phyloP scores from a whole-genome alignment of 768 basidiomycete species.

The Boletus coccyginus region DNA sequence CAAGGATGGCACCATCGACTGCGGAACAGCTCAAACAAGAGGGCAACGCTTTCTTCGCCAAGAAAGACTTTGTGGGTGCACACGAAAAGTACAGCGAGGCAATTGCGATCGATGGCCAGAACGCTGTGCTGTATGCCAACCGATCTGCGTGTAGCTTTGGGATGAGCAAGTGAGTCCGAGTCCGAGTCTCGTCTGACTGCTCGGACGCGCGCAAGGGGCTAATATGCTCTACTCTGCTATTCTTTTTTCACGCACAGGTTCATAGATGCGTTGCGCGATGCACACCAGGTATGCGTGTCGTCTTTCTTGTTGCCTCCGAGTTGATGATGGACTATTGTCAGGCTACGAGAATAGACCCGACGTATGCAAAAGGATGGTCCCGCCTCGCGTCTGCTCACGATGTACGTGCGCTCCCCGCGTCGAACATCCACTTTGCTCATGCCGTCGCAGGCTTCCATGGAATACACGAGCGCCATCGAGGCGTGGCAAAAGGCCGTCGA shows the following conservation, averaged over 20 bases:
- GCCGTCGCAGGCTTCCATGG: not conserved
- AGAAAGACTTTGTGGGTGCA: not conserved
- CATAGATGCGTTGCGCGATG: not conserved
- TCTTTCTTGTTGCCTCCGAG: not conserved
- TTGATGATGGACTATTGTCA: not conserved
- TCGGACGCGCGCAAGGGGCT: not conserved
- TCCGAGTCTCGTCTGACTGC: too few species aligned
- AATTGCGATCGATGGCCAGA: not conserved
- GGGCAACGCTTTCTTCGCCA: not conserved
- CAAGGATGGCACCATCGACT: not conserved
- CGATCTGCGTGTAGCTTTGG: not conserved
- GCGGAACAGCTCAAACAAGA: not conserved
- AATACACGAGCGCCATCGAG: not conserved
- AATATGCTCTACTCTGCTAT: too few species aligned
- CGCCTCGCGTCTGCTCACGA: slow-evolving; percentile 1
- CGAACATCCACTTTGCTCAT: not conserved
- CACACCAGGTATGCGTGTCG: not conserved
- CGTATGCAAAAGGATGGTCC: slow-evolving; percentile 1
- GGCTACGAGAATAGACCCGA: not conserved
- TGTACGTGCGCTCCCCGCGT: not conserved
- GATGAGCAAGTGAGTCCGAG: not conserved
- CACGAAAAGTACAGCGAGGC: slow-evolving; percentile 3
- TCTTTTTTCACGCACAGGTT: not conserved
- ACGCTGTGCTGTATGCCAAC: not conserved
- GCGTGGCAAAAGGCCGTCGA: not conserved